A percentile compares a stretch with the other conserved stretches of the same genome.
Evolutionary conservation across 176 grass and related monocot species (phyloP).

Genomic region (Musa schizocarpa): DNA sequence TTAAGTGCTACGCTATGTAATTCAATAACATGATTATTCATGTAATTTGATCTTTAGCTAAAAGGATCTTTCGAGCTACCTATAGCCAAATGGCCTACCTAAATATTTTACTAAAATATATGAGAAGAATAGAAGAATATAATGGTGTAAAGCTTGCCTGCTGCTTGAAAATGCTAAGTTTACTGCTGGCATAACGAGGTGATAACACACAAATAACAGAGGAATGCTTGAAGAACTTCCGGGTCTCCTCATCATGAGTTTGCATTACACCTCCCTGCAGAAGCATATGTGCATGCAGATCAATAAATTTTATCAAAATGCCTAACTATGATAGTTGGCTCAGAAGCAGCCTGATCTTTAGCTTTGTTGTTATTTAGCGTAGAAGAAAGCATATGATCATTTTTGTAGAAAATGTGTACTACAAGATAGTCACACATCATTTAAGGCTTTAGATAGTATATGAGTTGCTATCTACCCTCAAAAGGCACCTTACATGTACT

Average conservation of each 20-base stretch:
- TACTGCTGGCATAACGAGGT: constrained; percentile 86
- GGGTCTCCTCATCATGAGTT: constrained; percentile 93
- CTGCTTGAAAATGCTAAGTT: constrained; percentile 94
- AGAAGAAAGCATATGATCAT: too few relatives aligned
- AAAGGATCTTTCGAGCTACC: not conserved
- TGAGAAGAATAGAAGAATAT: constrained; percentile 1
- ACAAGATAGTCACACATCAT: not conserved
- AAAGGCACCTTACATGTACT: too few relatives aligned
- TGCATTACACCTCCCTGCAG: constrained; percentile 86
- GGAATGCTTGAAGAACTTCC: constrained; percentile 93
- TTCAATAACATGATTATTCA: not conserved
- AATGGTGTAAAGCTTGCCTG: constrained; percentile 48
- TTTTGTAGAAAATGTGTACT: too few relatives aligned
- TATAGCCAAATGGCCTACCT: too few relatives aligned
- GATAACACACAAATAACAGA: constrained; percentile 91
- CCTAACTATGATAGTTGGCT: not conserved
- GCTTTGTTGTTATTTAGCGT: not conserved
- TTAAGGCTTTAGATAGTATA: not conserved
- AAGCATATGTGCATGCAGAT: constrained; percentile 7
- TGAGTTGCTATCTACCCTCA: too few relatives aligned
- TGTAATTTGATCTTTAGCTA: not conserved
- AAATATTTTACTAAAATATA: too few relatives aligned
- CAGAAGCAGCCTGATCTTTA: not conserved
- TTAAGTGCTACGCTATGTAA: not conserved
- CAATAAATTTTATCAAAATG: not conserved